Base-by-base conservation (phyloP, 257 asterid genomes). In the Jaltomata sinuosa region DNA sequence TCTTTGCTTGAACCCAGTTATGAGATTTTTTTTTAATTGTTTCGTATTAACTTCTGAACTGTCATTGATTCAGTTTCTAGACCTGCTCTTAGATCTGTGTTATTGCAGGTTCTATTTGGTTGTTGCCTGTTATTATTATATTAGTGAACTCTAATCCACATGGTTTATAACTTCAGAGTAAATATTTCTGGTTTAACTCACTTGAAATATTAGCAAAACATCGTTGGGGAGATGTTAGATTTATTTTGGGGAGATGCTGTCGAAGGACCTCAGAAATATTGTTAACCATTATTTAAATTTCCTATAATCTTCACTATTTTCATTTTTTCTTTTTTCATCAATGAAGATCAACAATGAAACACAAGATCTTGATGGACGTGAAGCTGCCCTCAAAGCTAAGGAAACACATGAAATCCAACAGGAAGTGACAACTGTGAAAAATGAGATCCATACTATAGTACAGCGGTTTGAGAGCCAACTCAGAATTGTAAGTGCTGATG, bases 311-410 rank as follows among this genome's bases (percentile, higher is more conserved):
- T 52, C 31, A 22, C 32, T 21, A 36, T 84, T 84, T 84, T 36
- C 67, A 49, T 47, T 76, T 5, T 47, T 85, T 65, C 50, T 50
- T 42, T 77, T 54, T 81, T 49, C 78, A 31, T 52, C 50, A 83
- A 11, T 88, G 91, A 85, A 96, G 98, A 92, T 94, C 79, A 80
- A 36, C 52, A 88, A 87, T 38, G 98, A 93, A 90, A 94, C 98
- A 88, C 90, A 87, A 83, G 93, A 92, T 85, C 94, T 96, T 80
- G 94, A 92, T 82, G 91, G 55, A 61, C 98, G 95, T 61, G 97
- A 91, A 91, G 94, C 91, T 67, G 96, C 94, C 84, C 95, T 96
- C 12, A 94, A 91, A 94, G 91, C 91, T 27, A 86, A 91, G 88
- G 97, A 92, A 93, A 87, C 91, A 80, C 91, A 88, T 85, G 88